Evolutionary conservation across 2,329 filamentous ascomycete species (phyloP).

Genomic region (Ophiostoma novo-ulmi): DNA sequence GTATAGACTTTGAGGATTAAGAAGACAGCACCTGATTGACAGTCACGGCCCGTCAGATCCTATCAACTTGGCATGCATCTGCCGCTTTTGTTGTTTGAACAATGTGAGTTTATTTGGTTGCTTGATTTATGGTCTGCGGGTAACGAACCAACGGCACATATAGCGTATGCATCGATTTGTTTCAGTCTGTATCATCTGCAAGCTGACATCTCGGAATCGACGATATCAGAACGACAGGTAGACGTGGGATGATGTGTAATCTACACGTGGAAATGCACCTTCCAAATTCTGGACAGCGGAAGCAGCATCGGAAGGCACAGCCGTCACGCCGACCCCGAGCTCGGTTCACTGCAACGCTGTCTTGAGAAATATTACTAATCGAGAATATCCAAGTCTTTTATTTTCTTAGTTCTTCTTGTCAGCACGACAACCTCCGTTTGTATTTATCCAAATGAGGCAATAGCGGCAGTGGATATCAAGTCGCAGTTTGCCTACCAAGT

Average conservation of each 20-base stretch:
- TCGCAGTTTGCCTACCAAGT: neutral
- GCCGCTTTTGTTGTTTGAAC: conserved; percentile 23
- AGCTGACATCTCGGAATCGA: neutral
- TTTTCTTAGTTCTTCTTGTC: neutral
- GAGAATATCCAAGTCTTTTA: neutral
- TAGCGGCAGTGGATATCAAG: neutral
- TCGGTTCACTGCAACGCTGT: neutral
- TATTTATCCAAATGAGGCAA: conserved; percentile 2
- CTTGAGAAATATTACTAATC: neutral
- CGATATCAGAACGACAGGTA: neutral
- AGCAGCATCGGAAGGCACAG: conserved; percentile 29
- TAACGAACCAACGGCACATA: neutral
- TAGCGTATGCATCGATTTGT: neutral
- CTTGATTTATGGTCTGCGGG: neutral
- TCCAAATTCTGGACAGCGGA: conserved; percentile 3
- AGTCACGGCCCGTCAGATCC: neutral
- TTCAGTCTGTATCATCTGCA: too few relatives aligned
- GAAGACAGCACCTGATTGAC: neutral
- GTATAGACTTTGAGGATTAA: too few relatives aligned
- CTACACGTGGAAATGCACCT: neutral
- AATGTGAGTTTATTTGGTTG: neutral
- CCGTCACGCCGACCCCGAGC: conserved; percentile 26
- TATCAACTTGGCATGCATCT: conserved; percentile 26
- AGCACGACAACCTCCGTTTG: neutral
- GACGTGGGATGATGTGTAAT: neutral